Base-by-base conservation (phyloP, 371 early-diverging fungal species). In the Gilbertella persicaria region DNA sequence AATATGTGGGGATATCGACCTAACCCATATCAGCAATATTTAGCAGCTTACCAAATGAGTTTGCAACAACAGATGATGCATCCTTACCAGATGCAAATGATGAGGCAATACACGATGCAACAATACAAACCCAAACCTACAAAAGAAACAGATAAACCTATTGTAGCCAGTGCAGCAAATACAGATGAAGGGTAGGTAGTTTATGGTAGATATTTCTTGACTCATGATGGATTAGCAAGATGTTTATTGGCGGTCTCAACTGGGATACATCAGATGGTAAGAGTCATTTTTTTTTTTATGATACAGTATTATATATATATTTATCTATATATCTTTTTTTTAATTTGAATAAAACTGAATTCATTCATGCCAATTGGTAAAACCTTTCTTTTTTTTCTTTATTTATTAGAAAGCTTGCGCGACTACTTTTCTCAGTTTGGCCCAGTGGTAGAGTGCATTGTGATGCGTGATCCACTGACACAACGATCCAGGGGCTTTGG, bases 181-280 rank as follows among this genome's bases (percentile, higher is more conserved):
- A 71, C 71, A 46, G 83, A 86, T 56, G 78, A 79, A 71, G 79
- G 82, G 79, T 81, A 81, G 66, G 79, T 71, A 24, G 21, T 17
- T 41, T 14, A 41, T 4, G 13, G 8, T 13, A 41, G 16, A 21
- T 5, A 21, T n/a, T 9, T 38, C 6, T 20, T 10, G 21, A 40
- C 6, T 40, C 2, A 47, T 28, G 40, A 20, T 44, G 35, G 30
- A 30, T 61, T 78, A 87, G 91, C 62, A 93, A 95, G 80, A 78
- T 95, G 77, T 95, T 93, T 79, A 86, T 95, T 61, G 96, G 96
- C 55, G 94, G 94, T 45, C 82, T 96, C 53, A 90, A 91, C 78
- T 96, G 94, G 94, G 88, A 85, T 64, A 93, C 95, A 24, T 90
- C 87, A 48, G 92, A 92, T 77, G 84, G 86, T 86, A 86, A 83